Conservation (phyloP, 2,329 filamentous ascomycete species). For the Phoma sp. region DNA sequence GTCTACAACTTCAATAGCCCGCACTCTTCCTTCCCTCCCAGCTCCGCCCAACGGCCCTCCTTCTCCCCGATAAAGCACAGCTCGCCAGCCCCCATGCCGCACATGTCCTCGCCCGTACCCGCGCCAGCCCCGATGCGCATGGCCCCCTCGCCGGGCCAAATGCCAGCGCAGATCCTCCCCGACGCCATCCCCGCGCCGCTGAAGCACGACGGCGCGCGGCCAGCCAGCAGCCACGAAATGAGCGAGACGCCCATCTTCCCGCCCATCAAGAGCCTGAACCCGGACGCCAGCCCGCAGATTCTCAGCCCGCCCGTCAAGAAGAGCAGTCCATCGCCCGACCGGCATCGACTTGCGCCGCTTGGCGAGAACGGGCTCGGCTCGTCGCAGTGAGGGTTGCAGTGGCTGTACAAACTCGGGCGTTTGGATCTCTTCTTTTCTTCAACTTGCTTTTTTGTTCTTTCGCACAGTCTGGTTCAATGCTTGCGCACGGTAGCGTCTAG, state of each 20-base stretch:
- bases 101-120: slow-evolving; percentile 38
- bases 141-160: slow-evolving; percentile 38
- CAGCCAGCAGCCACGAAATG: slow-evolving; percentile 41
- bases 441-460: not conserved
- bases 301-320: slow-evolving; percentile 67
- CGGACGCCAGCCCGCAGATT: slow-evolving; percentile 63
- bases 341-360: slow-evolving; percentile 14
- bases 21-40: slow-evolving; percentile 56
- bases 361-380: slow-evolving; percentile 4
- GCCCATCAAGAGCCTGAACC: slow-evolving; percentile 63
- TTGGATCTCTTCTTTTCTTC: not conserved
- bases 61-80: slow-evolving; percentile 50
- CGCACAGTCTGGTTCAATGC: slow-evolving; percentile 1
- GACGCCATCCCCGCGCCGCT: slow-evolving; percentile 52
- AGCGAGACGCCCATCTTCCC: slow-evolving; percentile 59
- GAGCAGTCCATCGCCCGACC: slow-evolving; percentile 33
- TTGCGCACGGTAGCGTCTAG: not conserved
- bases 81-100: slow-evolving; percentile 45
- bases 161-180: slow-evolving; percentile 43
- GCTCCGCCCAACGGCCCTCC: slow-evolving; percentile 37
- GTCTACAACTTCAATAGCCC: slow-evolving; percentile 49
- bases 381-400: not conserved
- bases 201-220: slow-evolving; percentile 52
- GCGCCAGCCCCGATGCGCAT: slow-evolving; percentile 34
- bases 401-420: not conserved